Evolutionary conservation across 306 rosid species (phyloP).

Genomic region (Oemleria cerasiformis): DNA sequence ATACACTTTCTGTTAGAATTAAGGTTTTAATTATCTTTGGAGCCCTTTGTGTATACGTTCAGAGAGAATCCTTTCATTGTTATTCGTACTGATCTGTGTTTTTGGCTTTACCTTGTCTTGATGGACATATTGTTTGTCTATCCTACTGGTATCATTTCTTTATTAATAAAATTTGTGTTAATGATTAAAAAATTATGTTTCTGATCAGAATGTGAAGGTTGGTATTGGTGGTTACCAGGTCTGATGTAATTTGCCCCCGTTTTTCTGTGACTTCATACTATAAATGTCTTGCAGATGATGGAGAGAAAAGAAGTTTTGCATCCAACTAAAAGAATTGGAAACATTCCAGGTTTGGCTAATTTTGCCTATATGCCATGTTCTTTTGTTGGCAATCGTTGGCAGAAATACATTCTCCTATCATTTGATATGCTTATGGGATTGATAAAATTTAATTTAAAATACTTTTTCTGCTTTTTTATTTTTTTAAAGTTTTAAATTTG

Average conservation of each 20-base stretch:
- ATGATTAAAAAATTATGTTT: neutral
- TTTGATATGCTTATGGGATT: slow-evolving; percentile 1
- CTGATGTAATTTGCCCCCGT: slow-evolving; percentile 1
- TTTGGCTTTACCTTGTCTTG: neutral
- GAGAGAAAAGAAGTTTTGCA: slow-evolving; percentile 44
- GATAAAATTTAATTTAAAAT: neutral
- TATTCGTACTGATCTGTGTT: neutral
- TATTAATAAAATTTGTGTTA: neutral
- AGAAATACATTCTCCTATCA: neutral
- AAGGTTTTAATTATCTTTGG: neutral
- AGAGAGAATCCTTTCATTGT: neutral
- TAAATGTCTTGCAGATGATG: slow-evolving; percentile 61
- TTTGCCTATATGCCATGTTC: neutral
- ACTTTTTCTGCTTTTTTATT: neutral
- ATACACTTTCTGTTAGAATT: neutral
- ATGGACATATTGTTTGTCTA: neutral
- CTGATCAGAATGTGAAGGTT: neutral
- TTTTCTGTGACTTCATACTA: slow-evolving; percentile 4
- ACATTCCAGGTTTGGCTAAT: slow-evolving; percentile 66
- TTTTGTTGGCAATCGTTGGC: neutral
- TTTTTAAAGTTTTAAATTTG: slow-evolving; percentile 4
- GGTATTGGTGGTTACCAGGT: neutral
- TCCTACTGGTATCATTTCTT: neutral
- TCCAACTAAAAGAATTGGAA: slow-evolving; percentile 63
- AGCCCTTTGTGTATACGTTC: neutral